Percentiles rank a stretch among this genome's conserved stretches.
Conservation (phyloP, 164 flowering plant species). For the Amborella trichopoda region DNA sequence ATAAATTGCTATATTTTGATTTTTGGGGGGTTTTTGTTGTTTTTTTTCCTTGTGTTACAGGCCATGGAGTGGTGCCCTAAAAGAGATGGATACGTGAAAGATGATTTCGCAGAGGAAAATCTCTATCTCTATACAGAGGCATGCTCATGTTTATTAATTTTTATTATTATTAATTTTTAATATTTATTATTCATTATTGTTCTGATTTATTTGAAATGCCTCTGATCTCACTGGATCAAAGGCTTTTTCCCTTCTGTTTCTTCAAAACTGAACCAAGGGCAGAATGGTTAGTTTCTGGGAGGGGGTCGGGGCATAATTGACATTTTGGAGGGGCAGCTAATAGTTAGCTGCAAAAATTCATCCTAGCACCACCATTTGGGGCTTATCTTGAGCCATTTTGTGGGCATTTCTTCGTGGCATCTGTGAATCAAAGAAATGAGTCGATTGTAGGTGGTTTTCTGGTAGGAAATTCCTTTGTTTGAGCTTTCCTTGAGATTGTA, state of each 20-base stretch:
- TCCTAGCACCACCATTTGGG: neutral
- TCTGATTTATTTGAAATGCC: neutral
- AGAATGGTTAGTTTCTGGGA: neutral
- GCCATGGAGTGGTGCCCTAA: slow-evolving; percentile 85
- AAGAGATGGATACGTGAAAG: slow-evolving; percentile 33
- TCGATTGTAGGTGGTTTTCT: too few relatives aligned
- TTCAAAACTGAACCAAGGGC: neutral
- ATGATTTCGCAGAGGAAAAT: slow-evolving; percentile 61
- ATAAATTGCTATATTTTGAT: neutral
- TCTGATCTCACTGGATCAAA: neutral
- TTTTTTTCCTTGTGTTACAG: slow-evolving; percentile 18
- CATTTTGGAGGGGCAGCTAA: too few relatives aligned
- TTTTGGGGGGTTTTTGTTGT: neutral
- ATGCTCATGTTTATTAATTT: slow-evolving; percentile 3
- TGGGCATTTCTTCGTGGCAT: too few relatives aligned
- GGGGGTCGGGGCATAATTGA: too few relatives aligned
- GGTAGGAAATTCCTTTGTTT: too few relatives aligned
- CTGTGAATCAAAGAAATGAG: too few relatives aligned
- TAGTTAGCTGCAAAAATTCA: too few relatives aligned
- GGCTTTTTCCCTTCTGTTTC: neutral
- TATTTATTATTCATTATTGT: neutral
- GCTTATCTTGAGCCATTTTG: too few relatives aligned
- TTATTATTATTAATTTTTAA: neutral
- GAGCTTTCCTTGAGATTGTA: too few relatives aligned
- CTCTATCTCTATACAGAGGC: slow-evolving; percentile 86